phyloP scores from a whole-genome alignment of 768 basidiomycete species.

The Clavulina sp. region DNA sequence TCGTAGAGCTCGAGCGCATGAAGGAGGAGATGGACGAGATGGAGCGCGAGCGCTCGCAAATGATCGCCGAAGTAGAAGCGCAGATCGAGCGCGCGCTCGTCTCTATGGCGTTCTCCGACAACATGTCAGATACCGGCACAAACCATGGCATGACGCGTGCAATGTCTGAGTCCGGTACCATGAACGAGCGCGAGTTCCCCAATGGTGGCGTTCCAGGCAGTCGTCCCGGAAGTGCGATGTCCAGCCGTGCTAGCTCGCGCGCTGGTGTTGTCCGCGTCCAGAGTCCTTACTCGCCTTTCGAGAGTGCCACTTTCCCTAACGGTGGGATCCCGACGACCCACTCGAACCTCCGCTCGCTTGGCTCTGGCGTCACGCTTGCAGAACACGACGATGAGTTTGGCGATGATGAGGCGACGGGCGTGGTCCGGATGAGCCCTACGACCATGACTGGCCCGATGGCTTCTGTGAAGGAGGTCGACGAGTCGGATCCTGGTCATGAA shows the following conservation, averaged over 20 bases:
- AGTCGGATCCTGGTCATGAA: too few species aligned
- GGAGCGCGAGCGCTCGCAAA: slow-evolving; percentile 72
- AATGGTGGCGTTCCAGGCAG: slow-evolving; percentile 37
- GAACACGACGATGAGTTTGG: too few species aligned
- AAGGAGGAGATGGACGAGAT: slow-evolving; percentile 68
- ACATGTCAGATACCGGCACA: slow-evolving; percentile 43
- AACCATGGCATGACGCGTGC: too few species aligned
- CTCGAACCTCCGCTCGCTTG: slow-evolving; percentile 50
- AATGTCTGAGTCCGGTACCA: slow-evolving; percentile 23
- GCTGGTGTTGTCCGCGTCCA: slow-evolving; percentile 25
- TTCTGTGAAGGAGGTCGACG: slow-evolving; percentile 11
- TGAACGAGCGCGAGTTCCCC: slow-evolving; percentile 18
- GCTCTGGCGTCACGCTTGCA: slow-evolving; percentile 65
- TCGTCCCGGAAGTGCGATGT: slow-evolving; percentile 25
- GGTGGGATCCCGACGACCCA: slow-evolving; percentile 29
- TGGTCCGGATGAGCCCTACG: slow-evolving; percentile 7
- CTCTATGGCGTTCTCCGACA: slow-evolving; percentile 54
- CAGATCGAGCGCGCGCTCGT: slow-evolving; percentile 77
- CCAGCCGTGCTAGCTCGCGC: slow-evolving; percentile 18
- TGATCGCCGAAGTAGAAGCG: slow-evolving; percentile 86
- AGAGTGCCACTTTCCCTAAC: too few species aligned
- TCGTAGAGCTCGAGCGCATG: slow-evolving; percentile 71
- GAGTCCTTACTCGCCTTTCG: too few species aligned
- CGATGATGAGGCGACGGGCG: slow-evolving; percentile 22
- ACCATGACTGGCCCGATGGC: slow-evolving; percentile 14